Percentiles rank a stretch among this genome's conserved stretches.
phyloP scores from a whole-genome alignment of 495 filamentous ascomycete genomes.

The Hypoxylon perforatum region DNA sequence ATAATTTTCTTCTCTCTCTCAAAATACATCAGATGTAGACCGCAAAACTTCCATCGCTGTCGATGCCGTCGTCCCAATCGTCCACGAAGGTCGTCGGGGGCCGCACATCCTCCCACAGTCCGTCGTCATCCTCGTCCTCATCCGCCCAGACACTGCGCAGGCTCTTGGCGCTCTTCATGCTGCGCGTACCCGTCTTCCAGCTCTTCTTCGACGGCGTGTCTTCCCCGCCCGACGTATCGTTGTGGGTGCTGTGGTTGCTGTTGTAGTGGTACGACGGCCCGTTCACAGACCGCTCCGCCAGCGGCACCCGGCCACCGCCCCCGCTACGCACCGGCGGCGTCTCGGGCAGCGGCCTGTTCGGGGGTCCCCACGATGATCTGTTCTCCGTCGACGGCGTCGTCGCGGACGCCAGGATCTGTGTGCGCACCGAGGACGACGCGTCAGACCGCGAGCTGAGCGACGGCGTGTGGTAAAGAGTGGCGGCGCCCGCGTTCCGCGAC shows the following conservation, averaged over 20 bases:
- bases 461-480: constrained; percentile 21
- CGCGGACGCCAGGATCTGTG: constrained; percentile 18
- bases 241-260: no score
- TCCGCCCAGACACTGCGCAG: constrained; percentile 29
- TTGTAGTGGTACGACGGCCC: constrained; percentile 12
- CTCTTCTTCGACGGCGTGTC: constrained; percentile 20
- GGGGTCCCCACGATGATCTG: constrained; percentile 19
- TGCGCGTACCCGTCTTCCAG: constrained; percentile 24
- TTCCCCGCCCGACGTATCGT: background rate
- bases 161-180: constrained; percentile 42
- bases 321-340: constrained; percentile 28
- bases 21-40: constrained; percentile 42
- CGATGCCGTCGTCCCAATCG: constrained; percentile 35
- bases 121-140: constrained; percentile 40
- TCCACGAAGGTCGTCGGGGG: constrained; percentile 42
- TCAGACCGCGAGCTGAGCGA: constrained; percentile 32
- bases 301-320: constrained; percentile 15
- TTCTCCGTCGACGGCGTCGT: constrained; percentile 28
- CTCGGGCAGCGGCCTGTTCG: constrained; percentile 34
- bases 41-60: constrained; percentile 45
- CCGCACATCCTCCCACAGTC: constrained; percentile 45
- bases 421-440: constrained; percentile 11
- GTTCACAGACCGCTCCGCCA: constrained; percentile 28
- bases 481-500: constrained; percentile 15
- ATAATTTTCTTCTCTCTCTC: constrained; percentile 13